A percentile compares a stretch with the other conserved stretches of the same genome.
Evolutionary conservation across 768 basidiomycete genomes (phyloP).

Genomic region (Royoungia palumana): DNA sequence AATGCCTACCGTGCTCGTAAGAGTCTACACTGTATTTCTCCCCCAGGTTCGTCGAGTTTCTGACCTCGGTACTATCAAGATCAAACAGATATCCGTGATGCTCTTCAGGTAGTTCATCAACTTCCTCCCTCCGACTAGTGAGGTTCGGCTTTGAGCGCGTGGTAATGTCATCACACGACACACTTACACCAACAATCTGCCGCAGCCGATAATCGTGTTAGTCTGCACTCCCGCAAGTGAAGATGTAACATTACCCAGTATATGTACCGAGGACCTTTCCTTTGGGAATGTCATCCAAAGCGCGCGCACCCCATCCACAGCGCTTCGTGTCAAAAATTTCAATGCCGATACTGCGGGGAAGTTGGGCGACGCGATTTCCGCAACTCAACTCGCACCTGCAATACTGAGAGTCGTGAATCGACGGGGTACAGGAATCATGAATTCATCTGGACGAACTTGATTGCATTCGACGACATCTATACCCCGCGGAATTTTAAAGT

Average conservation of each 20-base stretch:
- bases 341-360: slow-evolving; percentile 51
- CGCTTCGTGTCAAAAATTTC: slow-evolving; percentile 62
- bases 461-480: slow-evolving; percentile 66
- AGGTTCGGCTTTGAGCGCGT: not conserved
- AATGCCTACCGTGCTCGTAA: slow-evolving; percentile 43
- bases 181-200: slow-evolving; percentile 47
- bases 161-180: not conserved
- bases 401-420: slow-evolving; percentile 26
- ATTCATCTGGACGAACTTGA: slow-evolving; percentile 34
- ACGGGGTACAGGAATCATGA: not conserved
- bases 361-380: slow-evolving; percentile 60
- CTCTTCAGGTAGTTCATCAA: slow-evolving; percentile 35
- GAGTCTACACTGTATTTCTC: slow-evolving; percentile 55
- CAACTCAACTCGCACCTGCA: slow-evolving; percentile 48
- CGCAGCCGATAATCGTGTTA: slow-evolving; percentile 6
- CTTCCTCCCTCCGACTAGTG: slow-evolving; percentile 42
- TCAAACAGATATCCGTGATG: slow-evolving; percentile 56
- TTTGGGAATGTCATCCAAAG: slow-evolving; percentile 35
- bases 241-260: slow-evolving; percentile 50
- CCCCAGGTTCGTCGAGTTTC: slow-evolving; percentile 31
- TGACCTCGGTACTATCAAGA: slow-evolving; percentile 53
- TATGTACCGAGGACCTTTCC: slow-evolving; percentile 69
- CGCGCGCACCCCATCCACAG: slow-evolving; percentile 67
- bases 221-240: not conserved
- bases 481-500: slow-evolving; percentile 40